These are phyloP conservation scores for Wickerhamomyces tratensis DNA, from an alignment of 805 yeast genomes.

Conservation along the genomic window DNA sequence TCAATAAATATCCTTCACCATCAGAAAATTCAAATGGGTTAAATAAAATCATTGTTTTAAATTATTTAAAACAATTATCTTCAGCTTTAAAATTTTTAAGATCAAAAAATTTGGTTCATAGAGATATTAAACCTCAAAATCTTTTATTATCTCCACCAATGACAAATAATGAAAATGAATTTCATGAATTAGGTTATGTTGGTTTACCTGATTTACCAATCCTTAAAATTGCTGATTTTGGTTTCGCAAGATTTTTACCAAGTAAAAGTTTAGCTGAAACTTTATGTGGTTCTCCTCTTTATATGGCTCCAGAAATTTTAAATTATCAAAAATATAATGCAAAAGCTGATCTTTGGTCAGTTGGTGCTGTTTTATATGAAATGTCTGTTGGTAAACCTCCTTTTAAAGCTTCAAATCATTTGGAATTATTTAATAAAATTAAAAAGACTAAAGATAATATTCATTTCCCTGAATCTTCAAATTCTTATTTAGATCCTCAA, in stretches of 20 bases:
- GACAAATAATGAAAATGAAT: conserved; percentile 51
- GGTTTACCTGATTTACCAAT: conserved; percentile 89
- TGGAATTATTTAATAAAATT: conserved; percentile 79
- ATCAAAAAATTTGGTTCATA: conserved; percentile 76
- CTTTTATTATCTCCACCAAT: conserved; percentile 74
- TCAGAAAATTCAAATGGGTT: conserved; percentile 64
- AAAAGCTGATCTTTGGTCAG: conserved; percentile 96
- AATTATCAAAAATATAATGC: conserved; percentile 94
- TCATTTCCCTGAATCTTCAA: conserved; percentile 60
- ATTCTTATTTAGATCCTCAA: conserved; percentile 42
- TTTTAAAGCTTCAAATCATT: conserved; percentile 86
- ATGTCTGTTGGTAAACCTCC: conserved; percentile 98
- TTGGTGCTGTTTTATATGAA: conserved; percentile 92
- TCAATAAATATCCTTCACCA: conserved; percentile 80
- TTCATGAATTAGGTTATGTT: conserved; percentile 40
- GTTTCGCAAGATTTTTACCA: conserved; percentile 92
- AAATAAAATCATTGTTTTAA: conserved; percentile 67
- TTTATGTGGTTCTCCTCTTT: conserved; percentile 92
- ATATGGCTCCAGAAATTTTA: conserved; percentile 97
- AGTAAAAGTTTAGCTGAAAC: conserved; percentile 94
- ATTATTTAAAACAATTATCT: conserved; percentile 79
- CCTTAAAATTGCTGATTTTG: conserved; percentile 92
- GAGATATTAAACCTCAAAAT: conserved; percentile 94
- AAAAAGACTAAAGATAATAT: conserved; percentile 75
- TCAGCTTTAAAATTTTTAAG: conserved; percentile 79